Evolutionary conservation across 129 eudicot species (phyloP).

Genomic region (Smallanthus sonchifolius): DNA sequence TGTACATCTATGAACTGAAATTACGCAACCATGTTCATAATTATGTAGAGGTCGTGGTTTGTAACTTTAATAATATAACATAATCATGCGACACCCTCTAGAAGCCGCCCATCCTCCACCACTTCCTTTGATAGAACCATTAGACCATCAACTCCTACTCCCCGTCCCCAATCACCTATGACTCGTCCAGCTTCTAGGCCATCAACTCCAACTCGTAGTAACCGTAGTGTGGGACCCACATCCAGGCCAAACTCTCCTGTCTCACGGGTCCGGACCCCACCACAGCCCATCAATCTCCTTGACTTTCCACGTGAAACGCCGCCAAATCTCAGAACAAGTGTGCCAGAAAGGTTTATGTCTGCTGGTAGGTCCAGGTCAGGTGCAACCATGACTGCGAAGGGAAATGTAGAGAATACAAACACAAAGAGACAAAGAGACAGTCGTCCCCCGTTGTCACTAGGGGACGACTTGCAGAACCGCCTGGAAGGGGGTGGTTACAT

Average conservation of each 20-base stretch:
- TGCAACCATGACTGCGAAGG: conserved; percentile 48
- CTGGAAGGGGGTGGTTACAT: conserved; percentile 47
- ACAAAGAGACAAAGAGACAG: conserved; percentile 65
- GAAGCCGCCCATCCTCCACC: conserved; percentile 53
- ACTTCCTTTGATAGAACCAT: conserved; percentile 45
- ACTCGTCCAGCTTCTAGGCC: conserved; percentile 72
- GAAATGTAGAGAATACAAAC: conserved; percentile 44
- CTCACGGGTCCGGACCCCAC: conserved; percentile 50
- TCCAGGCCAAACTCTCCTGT: conserved; percentile 93
- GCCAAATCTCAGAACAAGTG: conserved; percentile 75
- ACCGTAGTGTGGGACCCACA: conserved; percentile 43
- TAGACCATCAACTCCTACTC: conserved; percentile 70
- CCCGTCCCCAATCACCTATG: conserved; percentile 68
- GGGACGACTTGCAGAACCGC: conserved; percentile 64
- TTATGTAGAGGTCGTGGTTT: too few relatives aligned
- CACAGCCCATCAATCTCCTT: conserved; percentile 49
- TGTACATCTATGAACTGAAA: too few relatives aligned
- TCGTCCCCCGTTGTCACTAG: conserved; percentile 67
- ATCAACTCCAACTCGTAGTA: conserved; percentile 97
- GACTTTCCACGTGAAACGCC: conserved; percentile 91
- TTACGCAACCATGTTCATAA: too few relatives aligned
- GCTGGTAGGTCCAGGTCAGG: conserved; percentile 96
- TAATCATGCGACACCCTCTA: conserved; percentile 88
- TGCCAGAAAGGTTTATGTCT: conserved; percentile 88
- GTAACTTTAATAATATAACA: too few relatives aligned